Evolutionary conservation across 805 yeast genomes (phyloP).

Genomic region (Teunomyces stri): DNA sequence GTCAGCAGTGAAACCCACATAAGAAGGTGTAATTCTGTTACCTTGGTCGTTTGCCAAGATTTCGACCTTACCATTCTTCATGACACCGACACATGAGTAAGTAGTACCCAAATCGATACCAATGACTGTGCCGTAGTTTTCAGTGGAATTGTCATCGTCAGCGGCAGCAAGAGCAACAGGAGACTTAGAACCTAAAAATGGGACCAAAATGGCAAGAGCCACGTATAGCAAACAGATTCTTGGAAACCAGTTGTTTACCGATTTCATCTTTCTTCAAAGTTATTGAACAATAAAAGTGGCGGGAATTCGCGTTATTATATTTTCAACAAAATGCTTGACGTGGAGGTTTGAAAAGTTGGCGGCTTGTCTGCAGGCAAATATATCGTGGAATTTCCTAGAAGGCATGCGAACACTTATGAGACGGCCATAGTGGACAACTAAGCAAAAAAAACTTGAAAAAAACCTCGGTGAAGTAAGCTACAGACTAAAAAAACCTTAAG

Average conservation of each 20-base stretch:
- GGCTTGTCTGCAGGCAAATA: background rate
- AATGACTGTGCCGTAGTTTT: slow-evolving; percentile 61
- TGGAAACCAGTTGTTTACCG: slow-evolving; percentile 13
- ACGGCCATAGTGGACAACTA: background rate
- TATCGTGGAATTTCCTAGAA: background rate
- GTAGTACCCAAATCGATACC: slow-evolving; percentile 98
- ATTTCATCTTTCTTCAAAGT: background rate
- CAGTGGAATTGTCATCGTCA: slow-evolving; percentile 27
- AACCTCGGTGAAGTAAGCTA: background rate
- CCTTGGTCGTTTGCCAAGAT: slow-evolving; percentile 98
- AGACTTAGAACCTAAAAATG: slow-evolving; percentile 28
- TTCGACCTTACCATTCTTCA: slow-evolving; percentile 88
- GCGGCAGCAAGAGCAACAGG: slow-evolving; percentile 19
- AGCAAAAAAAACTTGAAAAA: background rate
- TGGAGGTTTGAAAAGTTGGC: slow-evolving; percentile 3
- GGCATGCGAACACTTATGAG: background rate
- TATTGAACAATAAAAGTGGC: background rate
- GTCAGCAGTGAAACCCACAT: slow-evolving; percentile 89
- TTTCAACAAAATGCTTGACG: slow-evolving; percentile 4
- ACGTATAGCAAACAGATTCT: slow-evolving; percentile 24
- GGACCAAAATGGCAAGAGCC: slow-evolving; percentile 36
- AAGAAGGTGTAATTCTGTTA: slow-evolving; percentile 96
- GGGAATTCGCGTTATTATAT: background rate
- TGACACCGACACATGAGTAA: slow-evolving; percentile 94
- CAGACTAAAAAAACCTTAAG: background rate